Conservation (phyloP, 2,329 filamentous ascomycete species). For the Ophiosphaerella narmari region DNA sequence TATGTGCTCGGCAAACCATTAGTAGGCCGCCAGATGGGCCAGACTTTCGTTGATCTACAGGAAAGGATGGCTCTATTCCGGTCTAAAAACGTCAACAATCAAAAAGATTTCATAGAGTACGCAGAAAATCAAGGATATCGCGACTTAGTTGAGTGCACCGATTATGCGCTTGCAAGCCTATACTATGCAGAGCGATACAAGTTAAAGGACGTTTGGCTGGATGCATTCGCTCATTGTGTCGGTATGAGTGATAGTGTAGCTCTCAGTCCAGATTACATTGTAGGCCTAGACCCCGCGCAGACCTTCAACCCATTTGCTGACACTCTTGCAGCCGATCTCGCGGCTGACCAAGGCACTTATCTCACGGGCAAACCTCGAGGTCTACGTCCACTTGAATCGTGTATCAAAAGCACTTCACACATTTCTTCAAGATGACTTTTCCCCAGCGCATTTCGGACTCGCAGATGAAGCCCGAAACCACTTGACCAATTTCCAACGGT, state of each 20-base stretch:
- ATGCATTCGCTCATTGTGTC: conserved; percentile 77
- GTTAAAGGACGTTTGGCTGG: conserved; percentile 68
- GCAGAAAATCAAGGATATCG: conserved; percentile 72
- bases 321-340: conserved; percentile 41
- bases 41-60: conserved; percentile 66
- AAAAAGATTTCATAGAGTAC: conserved; percentile 66
- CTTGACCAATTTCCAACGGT: conserved; percentile 72
- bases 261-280: conserved; percentile 63
- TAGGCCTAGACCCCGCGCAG: conserved; percentile 44
- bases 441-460: conserved; percentile 68
- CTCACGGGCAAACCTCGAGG: conserved; percentile 64
- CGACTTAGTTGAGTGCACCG: conserved; percentile 66
- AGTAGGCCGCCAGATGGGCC: conserved; percentile 69
- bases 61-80: conserved; percentile 68
- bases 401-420: conserved; percentile 63
- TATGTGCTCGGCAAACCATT: conserved; percentile 69
- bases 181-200: conserved; percentile 70
- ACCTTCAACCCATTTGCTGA: conserved; percentile 1
- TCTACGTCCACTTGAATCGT: conserved; percentile 66
- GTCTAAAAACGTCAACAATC: conserved; percentile 58
- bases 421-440: conserved; percentile 74
- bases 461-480: conserved; percentile 65
- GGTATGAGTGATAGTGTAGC: conserved; percentile 72
- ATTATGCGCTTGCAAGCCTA: conserved; percentile 70
- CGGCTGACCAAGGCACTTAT: conserved; percentile 67